These are phyloP conservation scores for Boletellus ananiceps DNA, from an alignment of 768 basidiomycete species.

Conservation along the genomic window DNA sequence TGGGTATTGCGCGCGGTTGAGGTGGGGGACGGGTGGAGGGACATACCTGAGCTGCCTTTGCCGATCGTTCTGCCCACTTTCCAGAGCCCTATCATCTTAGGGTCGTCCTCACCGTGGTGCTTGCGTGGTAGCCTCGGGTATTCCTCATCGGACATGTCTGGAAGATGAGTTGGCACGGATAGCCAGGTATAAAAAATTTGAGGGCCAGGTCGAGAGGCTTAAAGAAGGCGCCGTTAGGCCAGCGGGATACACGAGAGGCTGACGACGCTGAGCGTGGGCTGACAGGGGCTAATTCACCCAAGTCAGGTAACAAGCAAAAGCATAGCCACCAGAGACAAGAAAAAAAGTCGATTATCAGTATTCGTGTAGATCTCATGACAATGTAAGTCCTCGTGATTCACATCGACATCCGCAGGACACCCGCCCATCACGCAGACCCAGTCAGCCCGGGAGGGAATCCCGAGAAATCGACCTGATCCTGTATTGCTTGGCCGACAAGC, in stretches of 20 bases:
- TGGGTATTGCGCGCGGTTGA: too few relatives aligned
- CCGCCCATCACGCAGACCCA: slow-evolving; percentile 31
- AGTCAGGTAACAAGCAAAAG: slow-evolving; percentile 2
- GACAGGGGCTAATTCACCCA: slow-evolving; percentile 20
- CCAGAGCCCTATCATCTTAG: slow-evolving; percentile 75
- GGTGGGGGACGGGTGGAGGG: not conserved
- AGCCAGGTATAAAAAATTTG: not conserved
- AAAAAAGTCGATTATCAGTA: not conserved
- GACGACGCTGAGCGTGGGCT: slow-evolving; percentile 13
- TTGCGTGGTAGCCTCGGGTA: slow-evolving; percentile 28
- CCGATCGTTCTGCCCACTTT: slow-evolving; percentile 83
- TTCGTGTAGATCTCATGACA: slow-evolving; percentile 23
- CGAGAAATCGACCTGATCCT: slow-evolving; percentile 93
- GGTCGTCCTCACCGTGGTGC: slow-evolving; percentile 38
- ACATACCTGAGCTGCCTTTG: slow-evolving; percentile 70
- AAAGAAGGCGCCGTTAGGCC: not conserved
- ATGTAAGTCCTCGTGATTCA: slow-evolving; percentile 7
- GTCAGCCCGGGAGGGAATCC: slow-evolving; percentile 82
- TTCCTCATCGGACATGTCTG: slow-evolving; percentile 27
- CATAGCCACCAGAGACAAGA: not conserved
- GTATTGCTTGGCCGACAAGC: slow-evolving; percentile 61
- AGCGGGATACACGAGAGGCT: slow-evolving; percentile 13
- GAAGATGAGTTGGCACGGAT: slow-evolving; percentile 22
- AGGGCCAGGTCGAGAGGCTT: not conserved
- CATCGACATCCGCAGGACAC: slow-evolving; percentile 12